Conservation (phyloP, 257 asterid genomes). For the Gynochthodes officinalis region DNA sequence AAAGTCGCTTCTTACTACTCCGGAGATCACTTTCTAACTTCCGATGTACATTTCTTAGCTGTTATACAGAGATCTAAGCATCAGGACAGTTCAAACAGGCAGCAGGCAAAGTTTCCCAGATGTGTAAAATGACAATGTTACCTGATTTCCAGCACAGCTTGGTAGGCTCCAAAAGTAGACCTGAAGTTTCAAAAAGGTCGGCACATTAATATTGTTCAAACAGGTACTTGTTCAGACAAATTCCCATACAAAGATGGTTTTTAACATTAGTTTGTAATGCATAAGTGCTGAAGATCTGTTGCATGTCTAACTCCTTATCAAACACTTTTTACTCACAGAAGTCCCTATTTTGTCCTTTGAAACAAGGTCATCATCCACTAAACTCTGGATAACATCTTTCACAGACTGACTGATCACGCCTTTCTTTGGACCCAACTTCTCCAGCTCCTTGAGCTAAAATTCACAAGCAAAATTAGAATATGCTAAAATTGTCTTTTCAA, state of each 20-base stretch:
- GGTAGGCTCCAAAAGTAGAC: constrained; percentile 99
- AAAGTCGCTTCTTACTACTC: constrained; percentile 51
- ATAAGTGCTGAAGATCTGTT: background rate
- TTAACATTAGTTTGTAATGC: constrained; percentile 7
- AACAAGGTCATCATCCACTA: constrained; percentile 96
- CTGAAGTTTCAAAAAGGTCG: constrained; percentile 34
- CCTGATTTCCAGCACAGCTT: constrained; percentile 99
- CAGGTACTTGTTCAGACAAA: background rate
- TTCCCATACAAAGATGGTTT: background rate
- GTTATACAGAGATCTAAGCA: constrained; percentile 19
- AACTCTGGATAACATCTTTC: constrained; percentile 83
- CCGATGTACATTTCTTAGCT: constrained; percentile 70
- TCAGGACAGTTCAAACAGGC: background rate
- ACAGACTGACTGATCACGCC: constrained; percentile 94
- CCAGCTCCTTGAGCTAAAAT: constrained; percentile 87
- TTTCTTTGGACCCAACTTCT: constrained; percentile 88
- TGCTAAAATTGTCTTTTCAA: background rate
- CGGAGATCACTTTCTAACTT: constrained; percentile 79
- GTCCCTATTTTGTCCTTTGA: constrained; percentile 97
- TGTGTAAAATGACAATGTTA: constrained; percentile 17
- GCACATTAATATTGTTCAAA: constrained; percentile 10
- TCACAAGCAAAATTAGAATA: constrained; percentile 3
- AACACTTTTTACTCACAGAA: constrained; percentile 65
- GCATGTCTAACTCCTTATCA: constrained; percentile 7
- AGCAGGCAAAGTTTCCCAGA: background rate